phyloP scores from a whole-genome alignment of 371 early-diverging fungal genomes.

The Basidiobolus meristosporus region DNA sequence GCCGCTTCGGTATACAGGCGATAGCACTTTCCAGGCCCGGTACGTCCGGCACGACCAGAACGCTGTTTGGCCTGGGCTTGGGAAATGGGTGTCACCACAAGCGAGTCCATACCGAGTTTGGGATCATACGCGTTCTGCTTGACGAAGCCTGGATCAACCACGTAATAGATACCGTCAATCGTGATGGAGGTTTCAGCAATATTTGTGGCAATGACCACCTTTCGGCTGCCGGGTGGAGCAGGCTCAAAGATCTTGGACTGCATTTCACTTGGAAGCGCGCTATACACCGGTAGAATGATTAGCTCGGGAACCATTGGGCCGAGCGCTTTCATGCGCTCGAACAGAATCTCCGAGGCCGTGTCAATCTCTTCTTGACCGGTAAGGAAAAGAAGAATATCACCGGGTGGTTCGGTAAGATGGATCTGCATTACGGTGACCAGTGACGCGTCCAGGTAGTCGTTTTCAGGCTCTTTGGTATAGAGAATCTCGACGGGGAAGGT shows the following conservation, averaged over 20 bases:
- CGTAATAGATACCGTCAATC: constrained; percentile 95
- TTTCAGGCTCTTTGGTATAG: constrained; percentile 85
- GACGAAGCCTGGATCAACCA: constrained; percentile 94
- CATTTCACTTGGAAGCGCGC: constrained; percentile 84
- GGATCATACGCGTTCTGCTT: constrained; percentile 95
- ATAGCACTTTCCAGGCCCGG: constrained; percentile 92
- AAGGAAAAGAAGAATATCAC: constrained; percentile 93
- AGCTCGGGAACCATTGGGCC: constrained; percentile 87
- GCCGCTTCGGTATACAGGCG: constrained; percentile 92
- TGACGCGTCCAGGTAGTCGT: constrained; percentile 85
- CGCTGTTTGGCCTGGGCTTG: constrained; percentile 95
- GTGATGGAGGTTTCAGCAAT: constrained; percentile 99
- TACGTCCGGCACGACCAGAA: constrained; percentile 97
- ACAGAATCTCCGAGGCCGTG: constrained; percentile 76
- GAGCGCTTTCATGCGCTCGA: constrained; percentile 88
- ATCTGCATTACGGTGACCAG: constrained; percentile 92
- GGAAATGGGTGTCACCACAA: constrained; percentile 85
- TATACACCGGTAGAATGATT: constrained; percentile 85
- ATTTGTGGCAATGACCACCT: constrained; percentile 96
- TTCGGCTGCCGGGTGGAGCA: constrained; percentile 76
- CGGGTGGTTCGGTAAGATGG: constrained; percentile 86
- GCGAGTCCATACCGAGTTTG: constrained; percentile 85
- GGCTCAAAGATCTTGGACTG: constrained; percentile 90
- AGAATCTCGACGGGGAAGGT: constrained; percentile 89
- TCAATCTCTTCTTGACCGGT: constrained; percentile 98